These are phyloP conservation scores for Voacanga thouarsii DNA, from an alignment of 257 asterid species.

Conservation along the genomic window DNA sequence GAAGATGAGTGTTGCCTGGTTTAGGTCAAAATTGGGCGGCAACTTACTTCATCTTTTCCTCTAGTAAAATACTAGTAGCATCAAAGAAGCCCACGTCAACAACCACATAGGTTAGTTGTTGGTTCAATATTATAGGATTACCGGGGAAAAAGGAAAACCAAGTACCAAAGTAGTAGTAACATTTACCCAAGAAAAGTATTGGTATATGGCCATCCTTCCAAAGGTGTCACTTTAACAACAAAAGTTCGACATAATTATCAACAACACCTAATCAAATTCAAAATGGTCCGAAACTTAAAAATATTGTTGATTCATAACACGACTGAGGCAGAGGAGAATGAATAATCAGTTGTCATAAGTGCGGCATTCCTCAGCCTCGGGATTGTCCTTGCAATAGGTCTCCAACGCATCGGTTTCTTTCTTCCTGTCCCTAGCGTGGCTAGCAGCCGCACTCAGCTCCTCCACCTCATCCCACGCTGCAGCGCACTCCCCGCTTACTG, in stretches of 20 bases:
- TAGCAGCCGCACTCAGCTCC: conserved; percentile 97
- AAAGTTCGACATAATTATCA: not conserved
- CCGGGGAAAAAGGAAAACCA: too few relatives aligned
- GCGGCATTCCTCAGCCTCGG: conserved; percentile 93
- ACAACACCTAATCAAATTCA: not conserved
- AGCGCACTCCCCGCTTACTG: conserved; percentile 82
- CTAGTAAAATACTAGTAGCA: too few relatives aligned
- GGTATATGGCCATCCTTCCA: not conserved
- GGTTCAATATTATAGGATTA: too few relatives aligned
- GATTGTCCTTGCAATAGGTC: conserved; percentile 87
- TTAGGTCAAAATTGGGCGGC: too few relatives aligned
- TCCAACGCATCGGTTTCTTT: conserved; percentile 67
- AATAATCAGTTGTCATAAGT: conserved; percentile 55
- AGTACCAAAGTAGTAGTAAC: too few relatives aligned
- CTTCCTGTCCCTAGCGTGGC: conserved; percentile 78
- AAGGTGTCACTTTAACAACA: not conserved
- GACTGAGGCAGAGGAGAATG: too few relatives aligned
- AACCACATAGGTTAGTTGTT: too few relatives aligned
- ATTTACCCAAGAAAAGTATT: not conserved
- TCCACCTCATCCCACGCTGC: conserved; percentile 99
- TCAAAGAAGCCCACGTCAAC: too few relatives aligned
- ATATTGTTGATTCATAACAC: not conserved
- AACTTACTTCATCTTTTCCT: too few relatives aligned
- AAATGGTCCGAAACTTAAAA: not conserved
- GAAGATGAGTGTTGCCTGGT: too few relatives aligned